Evolutionary conservation across 306 rosid genomes (phyloP).

Genomic region (Cucurbita moschata): DNA sequence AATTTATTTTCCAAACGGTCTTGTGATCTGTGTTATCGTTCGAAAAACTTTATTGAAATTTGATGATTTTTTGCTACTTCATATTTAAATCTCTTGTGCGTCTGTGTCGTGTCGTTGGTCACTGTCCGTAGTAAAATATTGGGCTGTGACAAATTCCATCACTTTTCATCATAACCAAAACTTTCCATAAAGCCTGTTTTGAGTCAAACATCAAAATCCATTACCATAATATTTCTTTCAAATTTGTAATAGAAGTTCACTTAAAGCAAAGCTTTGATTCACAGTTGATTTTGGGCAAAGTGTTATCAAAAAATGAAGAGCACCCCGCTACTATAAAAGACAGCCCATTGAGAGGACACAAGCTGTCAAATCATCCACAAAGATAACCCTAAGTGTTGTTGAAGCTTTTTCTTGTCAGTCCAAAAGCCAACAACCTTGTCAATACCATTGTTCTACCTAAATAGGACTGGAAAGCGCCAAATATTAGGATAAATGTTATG

Average conservation of each 20-base stretch:
- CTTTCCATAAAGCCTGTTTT: constrained; percentile 8
- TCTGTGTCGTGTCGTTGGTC: too few species aligned
- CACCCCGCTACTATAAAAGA: not conserved
- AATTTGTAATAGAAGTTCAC: not conserved
- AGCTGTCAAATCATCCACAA: not conserved
- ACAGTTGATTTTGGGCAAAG: not conserved
- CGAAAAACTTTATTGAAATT: too few species aligned
- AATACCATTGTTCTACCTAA: not conserved
- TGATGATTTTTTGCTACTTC: too few species aligned
- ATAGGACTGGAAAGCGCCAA: not conserved
- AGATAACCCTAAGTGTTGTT: not conserved
- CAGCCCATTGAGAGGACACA: not conserved
- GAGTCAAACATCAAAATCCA: constrained; percentile 12
- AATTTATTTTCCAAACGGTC: too few species aligned
- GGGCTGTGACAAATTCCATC: too few species aligned
- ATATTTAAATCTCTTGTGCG: too few species aligned
- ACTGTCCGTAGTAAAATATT: too few species aligned
- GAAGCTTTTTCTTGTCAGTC: not conserved
- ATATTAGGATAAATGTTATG: not conserved
- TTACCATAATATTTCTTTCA: too few species aligned
- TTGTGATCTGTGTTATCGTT: too few species aligned
- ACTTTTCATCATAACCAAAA: not conserved
- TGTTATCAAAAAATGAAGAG: not conserved
- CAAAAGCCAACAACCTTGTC: not conserved
- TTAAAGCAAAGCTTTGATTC: not conserved